Evolutionary conservation across 2,329 filamentous ascomycete genomes (phyloP).

Genomic region (Botrytis elliptica): DNA sequence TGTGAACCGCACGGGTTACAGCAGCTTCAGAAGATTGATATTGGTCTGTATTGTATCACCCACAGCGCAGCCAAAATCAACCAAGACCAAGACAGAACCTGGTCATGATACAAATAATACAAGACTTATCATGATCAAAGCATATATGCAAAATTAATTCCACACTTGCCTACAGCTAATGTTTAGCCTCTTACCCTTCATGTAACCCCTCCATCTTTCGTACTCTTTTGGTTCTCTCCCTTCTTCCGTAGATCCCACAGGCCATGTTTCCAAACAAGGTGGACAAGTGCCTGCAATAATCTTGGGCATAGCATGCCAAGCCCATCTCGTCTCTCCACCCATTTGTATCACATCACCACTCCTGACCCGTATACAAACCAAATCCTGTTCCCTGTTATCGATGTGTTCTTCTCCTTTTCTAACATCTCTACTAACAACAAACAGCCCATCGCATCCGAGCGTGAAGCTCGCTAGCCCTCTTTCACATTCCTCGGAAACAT

Average conservation of each 20-base stretch:
- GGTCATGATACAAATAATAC: neutral
- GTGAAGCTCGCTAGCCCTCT: slow-evolving; percentile 80
- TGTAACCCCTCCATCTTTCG: slow-evolving; percentile 79
- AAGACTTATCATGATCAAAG: neutral
- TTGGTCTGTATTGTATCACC: neutral
- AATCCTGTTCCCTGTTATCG: slow-evolving; percentile 36
- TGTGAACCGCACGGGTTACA: neutral
- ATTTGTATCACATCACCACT: slow-evolving; percentile 93
- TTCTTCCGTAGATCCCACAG: slow-evolving; percentile 44
- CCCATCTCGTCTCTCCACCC: slow-evolving; percentile 76
- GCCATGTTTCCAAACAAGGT: slow-evolving; percentile 72
- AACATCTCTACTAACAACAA: slow-evolving; percentile 67
- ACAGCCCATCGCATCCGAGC: slow-evolving; percentile 85
- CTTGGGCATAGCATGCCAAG: slow-evolving; percentile 94
- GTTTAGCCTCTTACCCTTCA: slow-evolving; percentile 83
- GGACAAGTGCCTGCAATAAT: slow-evolving; percentile 80
- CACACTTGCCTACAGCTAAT: slow-evolving; percentile 92
- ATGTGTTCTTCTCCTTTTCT: slow-evolving; percentile 29
- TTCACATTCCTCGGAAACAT: slow-evolving; percentile 83
- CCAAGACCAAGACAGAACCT: neutral
- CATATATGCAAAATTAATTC: slow-evolving; percentile 27
- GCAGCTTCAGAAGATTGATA: neutral
- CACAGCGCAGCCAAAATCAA: neutral
- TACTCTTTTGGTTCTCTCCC: slow-evolving; percentile 43
- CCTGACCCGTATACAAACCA: slow-evolving; percentile 63